Conservation (phyloP, 192 early-diverging fungal genomes). For the Funneliformis geosporum region DNA sequence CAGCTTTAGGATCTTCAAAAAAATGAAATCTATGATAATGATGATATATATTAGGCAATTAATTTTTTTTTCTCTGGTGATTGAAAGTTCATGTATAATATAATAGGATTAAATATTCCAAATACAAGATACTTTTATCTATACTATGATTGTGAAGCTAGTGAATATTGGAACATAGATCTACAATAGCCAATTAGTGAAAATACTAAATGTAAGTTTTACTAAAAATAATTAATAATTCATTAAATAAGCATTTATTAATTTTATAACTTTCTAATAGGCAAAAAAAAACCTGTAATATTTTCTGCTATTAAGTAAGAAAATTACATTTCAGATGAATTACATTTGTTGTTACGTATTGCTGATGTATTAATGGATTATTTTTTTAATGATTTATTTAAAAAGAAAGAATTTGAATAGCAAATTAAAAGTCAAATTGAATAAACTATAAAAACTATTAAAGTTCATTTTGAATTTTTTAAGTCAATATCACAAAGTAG, state of each 20-base stretch:
- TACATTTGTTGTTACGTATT: no score
- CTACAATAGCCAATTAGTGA: not conserved
- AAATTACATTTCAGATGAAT: no score
- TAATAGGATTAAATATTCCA: not conserved
- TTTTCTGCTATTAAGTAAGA: no score
- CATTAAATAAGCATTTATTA: no score
- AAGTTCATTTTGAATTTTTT: slow-evolving; percentile 4
- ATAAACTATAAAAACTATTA: not conserved
- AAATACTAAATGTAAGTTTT: not conserved
- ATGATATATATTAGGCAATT: not conserved
- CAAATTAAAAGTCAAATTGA: not conserved
- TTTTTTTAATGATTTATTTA: slow-evolving; percentile 1
- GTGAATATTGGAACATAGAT: not conserved
- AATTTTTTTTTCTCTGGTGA: not conserved
- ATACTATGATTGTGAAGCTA: not conserved
- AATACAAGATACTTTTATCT: not conserved
- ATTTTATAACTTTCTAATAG: no score
- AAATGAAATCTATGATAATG: not conserved
- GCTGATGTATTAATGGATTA: not conserved
- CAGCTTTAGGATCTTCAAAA: not conserved
- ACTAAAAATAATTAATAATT: no score
- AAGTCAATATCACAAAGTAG: not conserved
- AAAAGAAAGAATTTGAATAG: slow-evolving; percentile 2
- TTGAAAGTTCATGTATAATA: not conserved
- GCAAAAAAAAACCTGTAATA: no score